These are phyloP conservation scores for Eucalyptus curtisii DNA, from an alignment of 345 rosid species.

Conservation along the genomic window DNA sequence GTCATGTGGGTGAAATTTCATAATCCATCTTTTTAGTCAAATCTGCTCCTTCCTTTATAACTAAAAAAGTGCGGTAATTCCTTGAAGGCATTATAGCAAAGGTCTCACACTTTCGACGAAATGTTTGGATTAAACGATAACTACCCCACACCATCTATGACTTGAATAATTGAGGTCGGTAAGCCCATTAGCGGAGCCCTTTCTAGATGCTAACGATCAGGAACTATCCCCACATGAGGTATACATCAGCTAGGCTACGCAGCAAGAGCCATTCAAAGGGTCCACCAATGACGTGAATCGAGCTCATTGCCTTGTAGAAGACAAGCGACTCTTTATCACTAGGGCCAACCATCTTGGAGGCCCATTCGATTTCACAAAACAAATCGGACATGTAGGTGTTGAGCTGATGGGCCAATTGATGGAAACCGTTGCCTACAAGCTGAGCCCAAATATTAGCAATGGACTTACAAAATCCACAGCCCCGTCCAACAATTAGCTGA, in stretches of 20 bases:
- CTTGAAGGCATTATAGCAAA: neutral
- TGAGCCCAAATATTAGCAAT: neutral
- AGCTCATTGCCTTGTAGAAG: neutral
- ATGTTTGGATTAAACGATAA: neutral
- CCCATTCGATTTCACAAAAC: neutral
- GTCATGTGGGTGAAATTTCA: neutral
- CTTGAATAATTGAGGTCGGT: neutral
- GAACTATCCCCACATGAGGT: neutral
- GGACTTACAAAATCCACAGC: neutral
- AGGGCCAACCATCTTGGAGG: neutral
- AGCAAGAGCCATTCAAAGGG: neutral
- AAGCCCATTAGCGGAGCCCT: neutral
- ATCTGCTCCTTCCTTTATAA: neutral
- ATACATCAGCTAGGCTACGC: neutral
- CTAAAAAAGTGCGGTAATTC: neutral
- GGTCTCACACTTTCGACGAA: neutral
- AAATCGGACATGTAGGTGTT: neutral
- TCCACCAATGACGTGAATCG: neutral
- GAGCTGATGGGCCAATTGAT: neutral
- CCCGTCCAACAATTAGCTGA: neutral
- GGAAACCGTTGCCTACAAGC: neutral
- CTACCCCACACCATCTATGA: accelerated
- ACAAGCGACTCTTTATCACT: neutral
- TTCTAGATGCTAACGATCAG: neutral
- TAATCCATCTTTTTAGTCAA: neutral